Percentiles rank a stretch among this genome's conserved stretches.
Evolutionary conservation across 2,329 filamentous ascomycete genomes (phyloP).

Genomic region (Botrytis cinerea): DNA sequence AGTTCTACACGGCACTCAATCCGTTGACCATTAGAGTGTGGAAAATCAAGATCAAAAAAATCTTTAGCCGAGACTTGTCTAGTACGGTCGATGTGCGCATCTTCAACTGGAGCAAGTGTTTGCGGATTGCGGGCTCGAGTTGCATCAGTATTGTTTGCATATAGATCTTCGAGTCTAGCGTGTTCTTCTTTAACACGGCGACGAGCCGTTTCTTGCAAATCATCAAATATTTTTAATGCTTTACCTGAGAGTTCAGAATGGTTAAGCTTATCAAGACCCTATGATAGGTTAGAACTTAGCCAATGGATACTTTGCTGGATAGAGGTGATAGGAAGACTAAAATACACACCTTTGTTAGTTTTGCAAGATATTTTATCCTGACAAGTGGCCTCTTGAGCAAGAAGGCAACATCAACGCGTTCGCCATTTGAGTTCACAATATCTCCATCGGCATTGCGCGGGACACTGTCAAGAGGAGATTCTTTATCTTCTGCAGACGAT

Average conservation of each 20-base stretch:
- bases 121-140: conserved; percentile 77
- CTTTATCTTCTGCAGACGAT: conserved; percentile 53
- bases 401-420: conserved; percentile 92
- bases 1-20: conserved; percentile 88
- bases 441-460: conserved; percentile 66
- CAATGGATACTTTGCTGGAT: background rate
- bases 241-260: conserved; percentile 49
- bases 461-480: conserved; percentile 60
- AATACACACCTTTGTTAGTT: conserved; percentile 69
- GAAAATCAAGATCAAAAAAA: conserved; percentile 80
- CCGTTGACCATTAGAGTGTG: conserved; percentile 86
- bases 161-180: conserved; percentile 78
- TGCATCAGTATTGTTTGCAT: conserved; percentile 79
- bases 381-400: conserved; percentile 86
- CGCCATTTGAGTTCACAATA: conserved; percentile 64
- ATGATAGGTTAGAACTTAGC: conserved; percentile 21
- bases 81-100: conserved; percentile 70
- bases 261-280: conserved; percentile 34
- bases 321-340: background rate
- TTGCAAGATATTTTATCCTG: conserved; percentile 82
- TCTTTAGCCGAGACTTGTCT: conserved; percentile 89
- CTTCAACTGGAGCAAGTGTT: conserved; percentile 70
- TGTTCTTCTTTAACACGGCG: conserved; percentile 72
- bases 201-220: conserved; percentile 75
- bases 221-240: conserved; percentile 51